Evolutionary conservation across 2,329 filamentous ascomycete species (phyloP), one percentile per base, ranked within the genome.

Genomic region (Bipolaris sorokiniana): DNA sequence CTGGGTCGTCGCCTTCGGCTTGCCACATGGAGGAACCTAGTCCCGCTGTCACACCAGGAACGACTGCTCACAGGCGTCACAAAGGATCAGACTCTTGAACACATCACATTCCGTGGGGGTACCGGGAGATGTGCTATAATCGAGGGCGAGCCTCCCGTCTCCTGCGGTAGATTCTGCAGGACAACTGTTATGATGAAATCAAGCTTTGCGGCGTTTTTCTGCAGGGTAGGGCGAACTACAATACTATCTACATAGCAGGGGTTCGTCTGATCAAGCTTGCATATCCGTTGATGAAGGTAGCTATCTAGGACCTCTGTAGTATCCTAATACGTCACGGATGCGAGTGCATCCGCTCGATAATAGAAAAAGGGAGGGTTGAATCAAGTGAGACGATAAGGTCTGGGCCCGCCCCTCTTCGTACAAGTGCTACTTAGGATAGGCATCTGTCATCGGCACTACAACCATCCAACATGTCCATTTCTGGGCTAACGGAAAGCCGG

Each of bases 131-230:
- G 54, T 34, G 34, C n/a, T 46, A 18, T 15, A 31, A 10, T 56
- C 22, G 36, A 51, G 22, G 26, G 5, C 7, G 34, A 26, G 33
- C 22, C 42, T 34, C 28, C 13, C 28, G 49, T 48, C 23, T 23
- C 20, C 36, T 48, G 22, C 16, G 48, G 45, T 61, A 61, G 44
- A 56, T 54, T 62, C 54, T 66, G 36, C 66, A 51, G 66, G 65
- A 66, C 58, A 67, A 53, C 58, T 66, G 59, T 36, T 46, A 69
- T 68, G 57, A 54, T 64, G 48, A 48, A 48, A 51, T 69, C 63
- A 73, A 74, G 70, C 70, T 73, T 72, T 74, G 70, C 73, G 67
- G 73, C 70, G 69, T 65, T 67, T 67, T 63, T 70, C 58, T 44
- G 50, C 38, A 40, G 18, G 15, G 61, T 69, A 22, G 54, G 51